Conservation (phyloP, 148 eudicot species). For the Vaccinium myrtillus region DNA sequence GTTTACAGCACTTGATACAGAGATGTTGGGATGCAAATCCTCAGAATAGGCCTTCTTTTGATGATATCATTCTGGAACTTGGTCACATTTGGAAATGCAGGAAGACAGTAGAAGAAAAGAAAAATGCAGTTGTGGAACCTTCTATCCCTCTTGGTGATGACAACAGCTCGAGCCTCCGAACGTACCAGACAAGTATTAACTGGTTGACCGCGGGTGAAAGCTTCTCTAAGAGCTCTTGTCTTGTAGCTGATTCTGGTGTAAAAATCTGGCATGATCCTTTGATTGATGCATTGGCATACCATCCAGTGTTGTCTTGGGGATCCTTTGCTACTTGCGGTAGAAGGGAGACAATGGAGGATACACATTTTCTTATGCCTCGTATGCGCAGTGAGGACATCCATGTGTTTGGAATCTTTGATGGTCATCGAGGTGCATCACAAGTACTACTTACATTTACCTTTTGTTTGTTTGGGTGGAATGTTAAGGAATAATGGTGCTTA, state of each 20-base stretch:
- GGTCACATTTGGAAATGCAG: slow-evolving; percentile 38
- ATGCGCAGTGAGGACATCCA: slow-evolving; percentile 54
- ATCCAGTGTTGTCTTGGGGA: slow-evolving; percentile 78
- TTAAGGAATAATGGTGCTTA: neutral
- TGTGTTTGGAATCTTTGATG: slow-evolving; percentile 86
- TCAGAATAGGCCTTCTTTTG: slow-evolving; percentile 68
- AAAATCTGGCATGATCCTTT: slow-evolving; percentile 35
- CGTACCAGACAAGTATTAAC: slow-evolving; percentile 46
- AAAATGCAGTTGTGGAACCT: slow-evolving; percentile 17
- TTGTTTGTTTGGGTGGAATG: slow-evolving; percentile 15
- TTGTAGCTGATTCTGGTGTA: slow-evolving; percentile 31
- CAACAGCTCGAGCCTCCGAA: slow-evolving; percentile 24
- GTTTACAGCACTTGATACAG: slow-evolving; percentile 58
- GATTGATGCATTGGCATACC: slow-evolving; percentile 37
- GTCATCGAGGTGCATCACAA: slow-evolving; percentile 80
- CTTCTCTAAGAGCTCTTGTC: slow-evolving; percentile 31
- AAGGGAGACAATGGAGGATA: slow-evolving; percentile 96
- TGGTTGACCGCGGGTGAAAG: slow-evolving; percentile 69
- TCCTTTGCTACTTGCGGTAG: slow-evolving; percentile 87
- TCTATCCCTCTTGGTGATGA: slow-evolving; percentile 24
- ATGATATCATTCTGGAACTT: slow-evolving; percentile 65
- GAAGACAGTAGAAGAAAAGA: slow-evolving; percentile 22
- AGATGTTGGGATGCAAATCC: slow-evolving; percentile 83
- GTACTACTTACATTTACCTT: neutral
- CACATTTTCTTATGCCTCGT: slow-evolving; percentile 75